Evolutionary conservation across 2,329 filamentous ascomycete species (phyloP).

Genomic region (Juglanconis juglandina): DNA sequence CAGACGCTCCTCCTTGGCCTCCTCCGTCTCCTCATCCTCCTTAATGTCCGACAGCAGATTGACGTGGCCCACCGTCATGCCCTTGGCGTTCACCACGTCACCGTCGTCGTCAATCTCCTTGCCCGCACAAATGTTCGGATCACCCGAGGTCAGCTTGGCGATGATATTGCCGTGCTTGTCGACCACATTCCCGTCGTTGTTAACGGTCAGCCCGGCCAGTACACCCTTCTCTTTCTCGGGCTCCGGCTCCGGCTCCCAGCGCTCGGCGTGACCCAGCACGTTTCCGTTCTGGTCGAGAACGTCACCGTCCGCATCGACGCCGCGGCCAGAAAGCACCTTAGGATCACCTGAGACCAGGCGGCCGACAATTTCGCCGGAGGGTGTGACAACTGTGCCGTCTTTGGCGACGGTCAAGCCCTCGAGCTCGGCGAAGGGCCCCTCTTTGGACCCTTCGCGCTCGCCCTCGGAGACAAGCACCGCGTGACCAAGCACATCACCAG

Average conservation of each 20-base stretch:
- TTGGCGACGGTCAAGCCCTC: slow-evolving; percentile 63
- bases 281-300: slow-evolving; percentile 74
- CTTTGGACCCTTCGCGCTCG: slow-evolving; percentile 59
- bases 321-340: slow-evolving; percentile 68
- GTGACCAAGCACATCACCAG: slow-evolving; percentile 66
- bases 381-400: slow-evolving; percentile 65
- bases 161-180: slow-evolving; percentile 59
- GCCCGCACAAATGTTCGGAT: slow-evolving; percentile 60
- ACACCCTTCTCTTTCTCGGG: slow-evolving; percentile 49
- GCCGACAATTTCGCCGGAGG: slow-evolving; percentile 68
- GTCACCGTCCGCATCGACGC: slow-evolving; percentile 79
- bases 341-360: slow-evolving; percentile 66
- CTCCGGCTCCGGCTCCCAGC: slow-evolving; percentile 47
- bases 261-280: slow-evolving; percentile 53
- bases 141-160: slow-evolving; percentile 67
- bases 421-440: slow-evolving; percentile 67
- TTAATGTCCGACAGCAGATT: slow-evolving; percentile 61
- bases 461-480: slow-evolving; percentile 66
- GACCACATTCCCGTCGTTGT: slow-evolving; percentile 56
- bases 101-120: slow-evolving; percentile 69
- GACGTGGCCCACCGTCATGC: slow-evolving; percentile 64
- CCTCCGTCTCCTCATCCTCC: slow-evolving; percentile 50
- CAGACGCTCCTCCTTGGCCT: slow-evolving; percentile 55
- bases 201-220: slow-evolving; percentile 53
- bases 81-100: slow-evolving; percentile 68